These are phyloP conservation scores for Ogataea ganodermae DNA, from an alignment of 805 yeast genomes.

Conservation along the genomic window DNA sequence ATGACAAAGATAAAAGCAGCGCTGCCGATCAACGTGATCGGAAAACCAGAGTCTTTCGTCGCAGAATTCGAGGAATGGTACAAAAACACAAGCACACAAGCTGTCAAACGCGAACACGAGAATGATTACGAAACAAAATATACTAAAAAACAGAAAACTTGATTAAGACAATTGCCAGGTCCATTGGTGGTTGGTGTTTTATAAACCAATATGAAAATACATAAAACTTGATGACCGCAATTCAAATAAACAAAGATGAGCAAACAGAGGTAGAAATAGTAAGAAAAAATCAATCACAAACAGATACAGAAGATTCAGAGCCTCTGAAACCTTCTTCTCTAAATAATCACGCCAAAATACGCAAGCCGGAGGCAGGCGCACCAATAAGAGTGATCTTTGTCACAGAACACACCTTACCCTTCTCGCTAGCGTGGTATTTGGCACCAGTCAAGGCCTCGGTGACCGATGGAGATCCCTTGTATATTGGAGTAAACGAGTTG, in stretches of 20 bases:
- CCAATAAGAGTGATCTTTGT: constrained; percentile 82
- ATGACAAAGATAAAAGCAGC: constrained; percentile 20
- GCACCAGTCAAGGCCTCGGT: constrained; percentile 90
- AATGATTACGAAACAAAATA: constrained; percentile 1
- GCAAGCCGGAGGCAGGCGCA: constrained; percentile 88
- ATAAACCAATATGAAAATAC: no score
- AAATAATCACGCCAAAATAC: constrained; percentile 41
- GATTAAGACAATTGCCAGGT: no score
- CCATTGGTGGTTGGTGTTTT: no score
- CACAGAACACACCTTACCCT: constrained; percentile 77
- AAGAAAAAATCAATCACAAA: neutral
- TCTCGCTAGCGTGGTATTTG: constrained; percentile 70
- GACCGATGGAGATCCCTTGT: constrained; percentile 67
- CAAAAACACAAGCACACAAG: neutral
- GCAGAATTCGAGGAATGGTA: constrained; percentile 27
- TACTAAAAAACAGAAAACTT: constrained; percentile 4
- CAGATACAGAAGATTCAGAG: neutral
- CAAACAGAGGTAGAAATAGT: no score
- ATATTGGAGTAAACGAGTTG: constrained; percentile 83
- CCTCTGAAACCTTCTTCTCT: neutral
- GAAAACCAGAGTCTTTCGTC: constrained; percentile 28
- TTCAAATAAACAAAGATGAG: no score
- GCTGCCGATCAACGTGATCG: constrained; percentile 27
- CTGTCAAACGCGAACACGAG: constrained; percentile 6
- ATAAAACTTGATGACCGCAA: no score